Percentiles rank a stretch among this genome's conserved stretches.
Conservation (phyloP, 1,284 basidiomycete genomes). For the Tilletiopsis washingtonensis region DNA sequence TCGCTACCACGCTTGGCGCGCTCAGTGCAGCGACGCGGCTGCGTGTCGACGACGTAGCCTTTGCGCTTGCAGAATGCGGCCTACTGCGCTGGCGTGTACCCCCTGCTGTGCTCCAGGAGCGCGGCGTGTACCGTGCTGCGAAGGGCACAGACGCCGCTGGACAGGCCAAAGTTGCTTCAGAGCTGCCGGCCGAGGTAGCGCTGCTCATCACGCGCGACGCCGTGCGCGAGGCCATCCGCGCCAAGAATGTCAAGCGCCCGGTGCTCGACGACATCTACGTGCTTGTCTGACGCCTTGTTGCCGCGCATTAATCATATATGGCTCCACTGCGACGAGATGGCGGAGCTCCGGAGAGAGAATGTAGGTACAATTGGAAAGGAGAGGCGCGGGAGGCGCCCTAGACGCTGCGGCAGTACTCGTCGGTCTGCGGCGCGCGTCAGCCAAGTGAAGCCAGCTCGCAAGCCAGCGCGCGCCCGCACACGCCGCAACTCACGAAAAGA, state of each 20-base stretch:
- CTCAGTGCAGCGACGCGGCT: constrained; percentile 73
- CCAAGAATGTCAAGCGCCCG: constrained; percentile 20
- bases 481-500: too few species aligned
- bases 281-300: constrained; percentile 9
- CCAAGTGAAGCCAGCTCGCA: too few species aligned
- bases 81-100: constrained; percentile 54
- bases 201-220: constrained; percentile 21
- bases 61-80: constrained; percentile 78
- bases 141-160: background rate
- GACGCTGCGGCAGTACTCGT: too few species aligned
- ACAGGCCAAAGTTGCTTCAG: background rate
- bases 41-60: constrained; percentile 74
- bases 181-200: constrained; percentile 2
- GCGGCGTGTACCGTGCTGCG: background rate
- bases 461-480: too few species aligned
- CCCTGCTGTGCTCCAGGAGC: background rate
- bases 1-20: constrained; percentile 47
- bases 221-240: constrained; percentile 14
- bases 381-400: too few species aligned
- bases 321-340: too few species aligned
- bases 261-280: constrained; percentile 27
- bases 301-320: too few species aligned
- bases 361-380: too few species aligned
- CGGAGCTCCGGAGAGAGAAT: too few species aligned
- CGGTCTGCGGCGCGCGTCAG: too few species aligned